Evolutionary conservation across 2,329 filamentous ascomycete species (phyloP).

Genomic region (Scolecobasidium constrictum): DNA sequence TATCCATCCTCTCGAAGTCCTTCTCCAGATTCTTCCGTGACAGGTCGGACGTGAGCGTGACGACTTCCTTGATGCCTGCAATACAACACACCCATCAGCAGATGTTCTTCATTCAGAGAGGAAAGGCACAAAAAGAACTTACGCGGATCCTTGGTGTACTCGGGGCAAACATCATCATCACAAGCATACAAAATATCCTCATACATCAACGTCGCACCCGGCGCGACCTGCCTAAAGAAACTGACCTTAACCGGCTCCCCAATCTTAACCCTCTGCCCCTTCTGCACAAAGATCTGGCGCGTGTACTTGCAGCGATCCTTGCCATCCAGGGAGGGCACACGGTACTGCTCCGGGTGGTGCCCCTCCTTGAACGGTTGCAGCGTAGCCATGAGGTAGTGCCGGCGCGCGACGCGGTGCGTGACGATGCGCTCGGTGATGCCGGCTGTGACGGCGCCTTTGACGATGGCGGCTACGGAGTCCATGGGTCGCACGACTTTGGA

Average conservation of each 20-base stretch:
- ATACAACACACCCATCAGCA: conserved; percentile 9
- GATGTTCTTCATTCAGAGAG: neutral
- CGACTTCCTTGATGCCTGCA: conserved; percentile 94
- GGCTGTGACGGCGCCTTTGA: conserved; percentile 94
- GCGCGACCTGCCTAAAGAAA: conserved; percentile 96
- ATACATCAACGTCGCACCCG: conserved; percentile 96
- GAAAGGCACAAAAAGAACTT: conserved; percentile 43
- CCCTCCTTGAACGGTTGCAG: conserved; percentile 98
- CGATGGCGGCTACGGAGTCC: conserved; percentile 97
- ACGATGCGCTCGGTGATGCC: conserved; percentile 96
- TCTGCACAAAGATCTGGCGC: conserved; percentile 95
- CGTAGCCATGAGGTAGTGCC: conserved; percentile 98
- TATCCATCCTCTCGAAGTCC: conserved; percentile 99
- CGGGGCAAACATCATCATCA: conserved; percentile 94
- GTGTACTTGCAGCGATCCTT: conserved; percentile 99
- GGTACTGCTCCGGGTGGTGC: conserved; percentile 95
- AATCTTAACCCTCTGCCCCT: conserved; percentile 97
- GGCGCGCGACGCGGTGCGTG: conserved; percentile 90
- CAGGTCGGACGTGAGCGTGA: conserved; percentile 91
- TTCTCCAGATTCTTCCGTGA: conserved; percentile 98
- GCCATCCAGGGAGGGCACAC: conserved; percentile 89
- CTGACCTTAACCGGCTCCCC: conserved; percentile 98
- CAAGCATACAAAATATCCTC: conserved; percentile 97
- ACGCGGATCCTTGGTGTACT: conserved; percentile 99
- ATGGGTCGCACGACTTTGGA: conserved; percentile 96